phyloP scores from a whole-genome alignment of 2,329 filamentous ascomycete species.

The Epichloe bromicola region DNA sequence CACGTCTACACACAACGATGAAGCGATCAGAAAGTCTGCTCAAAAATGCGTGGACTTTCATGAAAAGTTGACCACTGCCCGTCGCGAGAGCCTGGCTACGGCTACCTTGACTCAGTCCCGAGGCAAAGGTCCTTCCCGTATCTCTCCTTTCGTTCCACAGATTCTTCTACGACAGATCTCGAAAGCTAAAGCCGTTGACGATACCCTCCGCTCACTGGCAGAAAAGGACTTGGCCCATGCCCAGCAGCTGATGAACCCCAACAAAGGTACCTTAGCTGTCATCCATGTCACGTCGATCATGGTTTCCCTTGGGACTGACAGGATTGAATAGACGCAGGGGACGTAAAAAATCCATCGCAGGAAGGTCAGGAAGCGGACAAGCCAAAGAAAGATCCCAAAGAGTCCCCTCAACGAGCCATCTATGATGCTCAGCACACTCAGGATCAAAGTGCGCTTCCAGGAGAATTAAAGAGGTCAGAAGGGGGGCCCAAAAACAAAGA shows the following conservation, averaged over 20 bases:
- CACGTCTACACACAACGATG: conserved; percentile 23
- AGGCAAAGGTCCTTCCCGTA: background rate
- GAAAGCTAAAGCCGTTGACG: conserved; percentile 24
- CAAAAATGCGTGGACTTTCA: conserved; percentile 21
- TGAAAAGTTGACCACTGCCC: conserved; percentile 17
- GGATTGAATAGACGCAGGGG: background rate
- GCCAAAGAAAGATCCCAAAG: conserved; percentile 9
- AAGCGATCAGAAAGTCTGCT: conserved; percentile 24
- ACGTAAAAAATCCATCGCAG: background rate
- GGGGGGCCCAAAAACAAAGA: conserved; percentile 27
- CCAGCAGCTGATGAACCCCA: conserved; percentile 15
- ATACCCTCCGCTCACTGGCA: conserved; percentile 24
- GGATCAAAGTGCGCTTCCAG: conserved; percentile 27
- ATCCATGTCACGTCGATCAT: background rate
- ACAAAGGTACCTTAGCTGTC: conserved; percentile 8
- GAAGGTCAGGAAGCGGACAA: background rate
- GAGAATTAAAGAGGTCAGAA: conserved; percentile 28
- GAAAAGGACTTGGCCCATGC: conserved; percentile 27
- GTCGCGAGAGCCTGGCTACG: conserved; percentile 22
- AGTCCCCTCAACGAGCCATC: conserved; percentile 27
- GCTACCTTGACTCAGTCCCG: conserved; percentile 20
- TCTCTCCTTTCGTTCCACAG: conserved; percentile 25
- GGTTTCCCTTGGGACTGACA: background rate
- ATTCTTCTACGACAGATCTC: conserved; percentile 25
- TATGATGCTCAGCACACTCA: conserved; percentile 28